Evolutionary conservation across 345 rosid species (phyloP), one percentile per base, ranked within the genome.

Genomic region (Pugionium cornutum): DNA sequence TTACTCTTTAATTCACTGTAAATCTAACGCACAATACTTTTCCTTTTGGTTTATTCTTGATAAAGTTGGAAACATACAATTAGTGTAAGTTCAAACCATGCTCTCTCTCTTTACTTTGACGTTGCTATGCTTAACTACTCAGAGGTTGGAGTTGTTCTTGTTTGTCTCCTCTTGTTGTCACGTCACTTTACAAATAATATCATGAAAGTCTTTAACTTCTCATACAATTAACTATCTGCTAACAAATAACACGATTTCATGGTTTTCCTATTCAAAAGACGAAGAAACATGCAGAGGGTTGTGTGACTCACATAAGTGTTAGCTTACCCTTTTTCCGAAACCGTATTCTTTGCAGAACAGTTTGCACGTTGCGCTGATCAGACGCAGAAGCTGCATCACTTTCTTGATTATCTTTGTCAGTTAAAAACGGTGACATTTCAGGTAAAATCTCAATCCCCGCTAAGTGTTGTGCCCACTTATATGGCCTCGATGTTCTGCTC

Each of bases 401-500:
- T 55, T 62, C 57, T 62, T 75, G 68, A 62, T 76, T 72, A 71
- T 85, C 85, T 48, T 54, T 81, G 64, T 62, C 70, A 58, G 70
- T 61, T 47, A 88, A 78, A 81, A 88, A 73, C 9, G 89, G 95
- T 42, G 95, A 75, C 63, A 87, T 83, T 73, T 94, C 99, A 5
- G 95, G 97, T 66, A 90, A 82, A 79, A 90, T 81, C 80, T 83
- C 96, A 52, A 94, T 88, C 74, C 97, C 99, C 0, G 97, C 97
- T 79, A 94, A 80, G 80, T 83, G 91, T 63, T 88, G 97, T 31
- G 89, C 96, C 99, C 97, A 88, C 75, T 86, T 90, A 69, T 84
- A 94, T 42, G 97, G 95, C 61, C 88, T 95, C 41, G 83, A 86
- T 59, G 73, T 76, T 77, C 84, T 84, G 69, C 70, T 82, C 53